Evolutionary conservation across 2,329 filamentous ascomycete genomes (phyloP), one percentile per base, ranked within the genome.

Genomic region (Xylariaceae sp.): DNA sequence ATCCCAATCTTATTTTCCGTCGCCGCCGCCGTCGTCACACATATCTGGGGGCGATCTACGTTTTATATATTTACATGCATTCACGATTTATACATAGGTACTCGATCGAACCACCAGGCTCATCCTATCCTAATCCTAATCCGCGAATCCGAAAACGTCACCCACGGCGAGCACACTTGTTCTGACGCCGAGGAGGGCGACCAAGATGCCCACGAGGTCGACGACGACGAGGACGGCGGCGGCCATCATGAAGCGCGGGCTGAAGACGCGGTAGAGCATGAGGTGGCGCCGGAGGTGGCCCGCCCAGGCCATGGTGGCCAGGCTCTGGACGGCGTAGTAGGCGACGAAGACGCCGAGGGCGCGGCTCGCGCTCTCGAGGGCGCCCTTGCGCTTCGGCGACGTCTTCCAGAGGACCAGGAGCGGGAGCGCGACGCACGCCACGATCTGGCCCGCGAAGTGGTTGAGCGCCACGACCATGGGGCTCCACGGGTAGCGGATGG

Each of bases 261-360:
- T 83, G 57, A 98, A 98, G 30, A 98, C 88, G 29, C 92, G 76
- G 65, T 92, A 98, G 19, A 98, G 74, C 92, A 98, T 98, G 47
- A 98, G 72, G 68, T 98, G 92, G 36, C 92, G 74, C 38, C 92
- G 74, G 55, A 98, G 66, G 66, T 88, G 82, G 1, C 86, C 89
- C 0, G 90, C 87, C 83, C 90, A 96, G 61, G 85, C 79, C 53
- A 92, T 94, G 4, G 89, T 95, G 0, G 88, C 86, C 15, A 95
- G 65, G 18, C 83, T 83, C 57, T 96, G 76, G 7, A 85, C 83
- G 4, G 86, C 86, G 57, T 88, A 92, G 59, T 90, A 94, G 1
- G 84, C 69, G 5, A 90, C 65, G 56, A 95, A 88, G 17, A 82
- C 83, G 12, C 77, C 83, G 37, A 88, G 69, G 0, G 81, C 80